Percentiles rank a stretch among this genome's conserved stretches.
Conservation (phyloP, 169 alveolate genomes). For the Eimeria acervulina region DNA sequence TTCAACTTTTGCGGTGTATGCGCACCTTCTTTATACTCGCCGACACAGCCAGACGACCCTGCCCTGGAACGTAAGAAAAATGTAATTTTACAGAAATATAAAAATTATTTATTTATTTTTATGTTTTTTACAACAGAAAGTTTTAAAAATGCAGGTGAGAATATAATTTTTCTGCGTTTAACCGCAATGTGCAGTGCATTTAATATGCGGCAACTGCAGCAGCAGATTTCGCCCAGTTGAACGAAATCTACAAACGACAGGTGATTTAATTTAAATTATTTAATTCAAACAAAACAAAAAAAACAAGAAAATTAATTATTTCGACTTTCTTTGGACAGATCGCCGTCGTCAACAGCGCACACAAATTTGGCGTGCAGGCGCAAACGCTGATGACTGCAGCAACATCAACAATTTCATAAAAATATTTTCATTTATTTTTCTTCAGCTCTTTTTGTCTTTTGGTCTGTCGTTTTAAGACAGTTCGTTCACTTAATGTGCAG, state of each 20-base stretch:
- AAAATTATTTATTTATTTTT: neutral
- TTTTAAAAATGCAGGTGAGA: slow-evolving; percentile 9
- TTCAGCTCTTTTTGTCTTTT: neutral
- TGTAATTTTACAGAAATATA: neutral
- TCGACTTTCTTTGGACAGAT: neutral
- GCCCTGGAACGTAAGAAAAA: neutral
- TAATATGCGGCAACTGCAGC: neutral
- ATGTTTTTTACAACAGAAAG: neutral
- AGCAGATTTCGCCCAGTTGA: neutral
- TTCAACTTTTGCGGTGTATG: neutral
- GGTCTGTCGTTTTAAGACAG: too few relatives aligned
- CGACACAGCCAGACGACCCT: neutral
- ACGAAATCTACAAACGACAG: slow-evolving; percentile 29
- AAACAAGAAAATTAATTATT: neutral
- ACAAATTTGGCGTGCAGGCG: slow-evolving; percentile 31
- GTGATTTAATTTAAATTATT: neutral
- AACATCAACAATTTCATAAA: neutral
- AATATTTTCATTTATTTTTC: neutral
- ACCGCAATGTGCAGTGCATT: neutral
- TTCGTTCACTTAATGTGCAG: too few relatives aligned
- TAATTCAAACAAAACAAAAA: too few relatives aligned
- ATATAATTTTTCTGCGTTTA: neutral
- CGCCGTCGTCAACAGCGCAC: slow-evolving; percentile 27
- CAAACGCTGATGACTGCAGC: slow-evolving; percentile 24
- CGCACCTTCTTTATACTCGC: neutral